Base-by-base conservation (phyloP, 1,284 basidiomycete genomes). In the Apiotrichum sp. region DNA sequence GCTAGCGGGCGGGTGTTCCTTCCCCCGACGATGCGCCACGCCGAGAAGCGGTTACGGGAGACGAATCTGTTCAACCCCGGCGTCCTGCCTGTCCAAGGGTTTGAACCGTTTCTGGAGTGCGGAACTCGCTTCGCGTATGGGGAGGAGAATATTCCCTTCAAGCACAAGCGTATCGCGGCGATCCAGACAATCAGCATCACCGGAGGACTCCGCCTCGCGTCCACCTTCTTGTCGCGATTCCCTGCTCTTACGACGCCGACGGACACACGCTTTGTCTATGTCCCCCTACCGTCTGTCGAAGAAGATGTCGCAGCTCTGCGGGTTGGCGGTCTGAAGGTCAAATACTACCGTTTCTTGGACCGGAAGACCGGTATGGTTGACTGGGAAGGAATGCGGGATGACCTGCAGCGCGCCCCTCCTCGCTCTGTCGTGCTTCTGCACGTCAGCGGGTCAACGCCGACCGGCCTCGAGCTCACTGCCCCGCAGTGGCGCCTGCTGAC, bases 161-260 rank as follows among this genome's bases (percentile, higher is more conserved):
- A 58, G 53, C 52, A 52, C 40, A 54, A 53, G 42, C 55, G 53
- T 38, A 68, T 75, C 9, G 65, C 68, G 0, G 62, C 73, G 0
- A 86, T 89, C 42, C 93, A 97, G 77, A 93, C 93, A 11, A 88
- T 96, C 66, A 96, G 93, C 14, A 89, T 93, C 38, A 98, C 95
- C 1, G 95, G 96, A 56, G 95, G 93, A 50, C 89, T 97, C 76
- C 91, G 96, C 73, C 80, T 97, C 34, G 96, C 87, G 34, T 92
- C 86, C 1, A 78, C 90, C 47, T 98, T 98, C 80, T 79, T 98
- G 57, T 84, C 85, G 58, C 83, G 83, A 53, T 95, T 91, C 62
- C 62, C 69, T 10, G 22, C 22, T 22, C 22, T 22, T 22, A 22
- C 22, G 22, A 50, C 61, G 4, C 44, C 45, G 0, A 48, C 58